A percentile compares a stretch with the other conserved stretches of the same genome.
These are phyloP conservation scores for Hericium rajendrae DNA, from an alignment of 768 basidiomycete genomes.

Conservation along the genomic window DNA sequence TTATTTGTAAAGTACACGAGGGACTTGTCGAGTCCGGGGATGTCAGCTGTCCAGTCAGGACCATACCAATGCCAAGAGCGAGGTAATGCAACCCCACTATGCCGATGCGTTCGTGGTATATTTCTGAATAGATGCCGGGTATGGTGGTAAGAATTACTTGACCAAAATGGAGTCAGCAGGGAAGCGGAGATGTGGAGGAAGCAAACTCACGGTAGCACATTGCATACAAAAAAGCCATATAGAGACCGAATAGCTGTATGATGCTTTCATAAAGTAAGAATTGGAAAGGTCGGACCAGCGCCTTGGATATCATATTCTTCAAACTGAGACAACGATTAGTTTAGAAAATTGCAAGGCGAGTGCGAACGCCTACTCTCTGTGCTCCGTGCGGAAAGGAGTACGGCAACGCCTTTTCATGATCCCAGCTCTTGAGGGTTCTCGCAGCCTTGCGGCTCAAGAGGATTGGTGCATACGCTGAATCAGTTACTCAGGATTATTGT, in stretches of 20 bases:
- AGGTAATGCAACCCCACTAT: neutral
- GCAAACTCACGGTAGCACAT: conserved; percentile 5
- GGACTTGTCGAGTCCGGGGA: neutral
- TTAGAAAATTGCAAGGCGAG: too few species aligned
- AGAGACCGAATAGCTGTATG: conserved; percentile 57
- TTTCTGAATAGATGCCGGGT: neutral
- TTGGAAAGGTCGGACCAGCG: conserved; percentile 57
- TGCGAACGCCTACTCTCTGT: conserved; percentile 30
- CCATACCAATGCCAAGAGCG: neutral
- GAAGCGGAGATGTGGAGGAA: neutral
- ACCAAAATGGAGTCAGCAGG: neutral
- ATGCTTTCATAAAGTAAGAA: conserved; percentile 56
- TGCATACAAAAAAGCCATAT: conserved; percentile 62
- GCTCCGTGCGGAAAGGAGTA: neutral
- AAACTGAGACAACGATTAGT: conserved; percentile 4
- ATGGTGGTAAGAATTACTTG: neutral
- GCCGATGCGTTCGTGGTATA: neutral
- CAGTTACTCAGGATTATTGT: too few species aligned
- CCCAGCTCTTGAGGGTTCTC: neutral
- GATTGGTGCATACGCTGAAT: neutral
- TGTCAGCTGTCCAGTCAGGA: neutral
- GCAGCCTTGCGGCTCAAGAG: neutral
- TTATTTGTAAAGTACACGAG: conserved; percentile 9
- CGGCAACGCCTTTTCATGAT: neutral
- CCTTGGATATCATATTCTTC: conserved; percentile 34